phyloP scores from a whole-genome alignment of 164 flowering plant species.

The Litsea cubeba region DNA sequence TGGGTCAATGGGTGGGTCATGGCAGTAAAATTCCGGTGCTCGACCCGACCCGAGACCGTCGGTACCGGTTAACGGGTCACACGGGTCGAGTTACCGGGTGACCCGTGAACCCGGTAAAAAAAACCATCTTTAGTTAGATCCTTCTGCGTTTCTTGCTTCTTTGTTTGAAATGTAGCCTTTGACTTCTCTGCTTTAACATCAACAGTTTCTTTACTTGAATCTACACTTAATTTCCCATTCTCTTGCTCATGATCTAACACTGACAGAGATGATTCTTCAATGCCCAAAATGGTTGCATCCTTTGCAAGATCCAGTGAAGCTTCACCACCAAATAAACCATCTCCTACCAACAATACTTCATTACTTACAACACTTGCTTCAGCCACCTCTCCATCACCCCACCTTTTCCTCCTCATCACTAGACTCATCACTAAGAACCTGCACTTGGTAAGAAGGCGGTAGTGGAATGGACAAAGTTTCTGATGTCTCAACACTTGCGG shows the following conservation, averaged over 20 bases:
- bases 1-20: too few species aligned
- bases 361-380: constrained; percentile 33
- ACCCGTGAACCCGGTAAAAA: too few species aligned
- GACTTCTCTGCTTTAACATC: constrained; percentile 70
- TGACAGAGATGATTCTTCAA: constrained; percentile 28
- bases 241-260: constrained; percentile 60
- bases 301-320: constrained; percentile 25
- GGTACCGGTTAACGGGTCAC: too few species aligned
- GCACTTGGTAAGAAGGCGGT: constrained; percentile 19
- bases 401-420: constrained; percentile 33
- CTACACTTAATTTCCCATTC: constrained; percentile 39
- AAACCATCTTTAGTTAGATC: constrained; percentile 57
- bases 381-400: constrained; percentile 21
- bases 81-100: too few species aligned
- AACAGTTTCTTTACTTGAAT: constrained; percentile 38
- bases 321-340: constrained; percentile 21
- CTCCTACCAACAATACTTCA: constrained; percentile 24
- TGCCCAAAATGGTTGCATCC: constrained; percentile 29
- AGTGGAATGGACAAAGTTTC: constrained; percentile 25
- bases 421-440: constrained; percentile 27
- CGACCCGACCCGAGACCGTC: too few species aligned
- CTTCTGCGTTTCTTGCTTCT: constrained; percentile 67
- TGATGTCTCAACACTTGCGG: constrained; percentile 27
- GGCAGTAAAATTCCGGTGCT: too few species aligned
- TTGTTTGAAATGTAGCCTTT: constrained; percentile 46